Conservation (phyloP, 192 early-diverging fungal species). For the Coemansia sp. region DNA sequence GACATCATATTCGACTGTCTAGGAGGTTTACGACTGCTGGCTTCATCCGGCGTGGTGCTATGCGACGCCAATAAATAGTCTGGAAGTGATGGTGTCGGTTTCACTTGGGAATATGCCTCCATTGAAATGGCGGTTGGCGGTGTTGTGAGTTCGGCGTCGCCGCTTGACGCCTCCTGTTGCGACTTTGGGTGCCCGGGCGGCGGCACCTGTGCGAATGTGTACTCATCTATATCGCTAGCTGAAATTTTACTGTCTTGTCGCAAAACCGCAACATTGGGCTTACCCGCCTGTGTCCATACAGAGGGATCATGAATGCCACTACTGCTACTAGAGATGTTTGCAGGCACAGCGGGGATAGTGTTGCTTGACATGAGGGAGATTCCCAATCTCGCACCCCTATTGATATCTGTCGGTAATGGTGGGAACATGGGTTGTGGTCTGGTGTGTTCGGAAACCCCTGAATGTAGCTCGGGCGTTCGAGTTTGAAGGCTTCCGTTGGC, state of each 20-base stretch:
- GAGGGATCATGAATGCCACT: background rate
- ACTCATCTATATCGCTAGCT: background rate
- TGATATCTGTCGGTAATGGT: background rate
- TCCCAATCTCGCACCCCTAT: background rate
- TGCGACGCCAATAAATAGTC: constrained; percentile 25
- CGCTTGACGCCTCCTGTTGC: background rate
- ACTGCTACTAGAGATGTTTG: background rate
- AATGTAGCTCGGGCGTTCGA: background rate
- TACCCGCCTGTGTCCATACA: background rate
- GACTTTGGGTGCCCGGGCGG: background rate
- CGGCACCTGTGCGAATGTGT: background rate
- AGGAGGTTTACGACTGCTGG: background rate
- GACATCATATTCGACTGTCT: no score
- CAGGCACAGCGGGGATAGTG: background rate
- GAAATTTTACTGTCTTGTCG: background rate
- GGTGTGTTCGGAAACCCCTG: background rate
- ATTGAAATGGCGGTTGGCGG: constrained; percentile 1
- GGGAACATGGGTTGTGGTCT: background rate
- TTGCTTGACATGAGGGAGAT: constrained; percentile 6
- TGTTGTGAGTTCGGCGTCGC: background rate
- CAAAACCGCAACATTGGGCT: background rate
- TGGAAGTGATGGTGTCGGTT: constrained; percentile 40
- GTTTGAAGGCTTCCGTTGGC: background rate
- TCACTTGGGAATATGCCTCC: constrained; percentile 22
- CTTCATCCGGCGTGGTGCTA: background rate